Evolutionary conservation across 2,329 filamentous ascomycete species (phyloP).

Genomic region (Diplocarpon mali): DNA sequence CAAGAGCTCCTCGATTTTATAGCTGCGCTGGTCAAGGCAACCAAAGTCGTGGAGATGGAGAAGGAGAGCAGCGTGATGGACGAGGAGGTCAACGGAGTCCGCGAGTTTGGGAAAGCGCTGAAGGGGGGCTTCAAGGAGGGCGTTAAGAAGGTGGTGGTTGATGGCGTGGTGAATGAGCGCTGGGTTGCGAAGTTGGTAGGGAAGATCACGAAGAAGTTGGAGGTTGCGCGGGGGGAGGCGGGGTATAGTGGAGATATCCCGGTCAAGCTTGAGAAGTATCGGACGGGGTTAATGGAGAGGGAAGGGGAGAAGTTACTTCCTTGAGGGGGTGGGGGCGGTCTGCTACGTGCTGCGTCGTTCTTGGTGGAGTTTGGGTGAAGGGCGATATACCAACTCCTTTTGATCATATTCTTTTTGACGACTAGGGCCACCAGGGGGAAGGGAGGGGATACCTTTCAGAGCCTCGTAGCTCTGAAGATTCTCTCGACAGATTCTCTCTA

Average conservation of each 20-base stretch:
- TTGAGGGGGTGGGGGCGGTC: background rate
- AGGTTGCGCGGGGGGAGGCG: constrained; percentile 37
- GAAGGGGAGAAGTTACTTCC: constrained; percentile 20
- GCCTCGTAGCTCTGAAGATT: no score
- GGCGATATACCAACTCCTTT: no score
- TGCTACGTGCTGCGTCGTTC: no score
- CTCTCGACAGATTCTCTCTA: no score
- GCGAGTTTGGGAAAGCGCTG: constrained; percentile 24
- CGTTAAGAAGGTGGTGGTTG: constrained; percentile 36
- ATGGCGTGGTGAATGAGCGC: constrained; percentile 38
- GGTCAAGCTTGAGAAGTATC: constrained; percentile 24
- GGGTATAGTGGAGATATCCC: constrained; percentile 39
- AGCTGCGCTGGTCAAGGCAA: constrained; percentile 44
- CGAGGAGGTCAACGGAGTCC: constrained; percentile 24
- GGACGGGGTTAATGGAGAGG: constrained; percentile 10
- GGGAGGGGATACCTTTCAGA: no score
- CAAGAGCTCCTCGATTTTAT: constrained; percentile 42
- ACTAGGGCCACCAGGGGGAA: no score
- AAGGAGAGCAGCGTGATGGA: constrained; percentile 29
- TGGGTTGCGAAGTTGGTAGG: constrained; percentile 40
- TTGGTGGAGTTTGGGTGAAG: no score
- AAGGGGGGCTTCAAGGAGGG: constrained; percentile 31
- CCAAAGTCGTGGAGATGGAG: constrained; percentile 42
- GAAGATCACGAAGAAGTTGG: constrained; percentile 37
- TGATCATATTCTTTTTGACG: no score